phyloP scores from a whole-genome alignment of 331 rosid genomes.

The Ulmus americana region DNA sequence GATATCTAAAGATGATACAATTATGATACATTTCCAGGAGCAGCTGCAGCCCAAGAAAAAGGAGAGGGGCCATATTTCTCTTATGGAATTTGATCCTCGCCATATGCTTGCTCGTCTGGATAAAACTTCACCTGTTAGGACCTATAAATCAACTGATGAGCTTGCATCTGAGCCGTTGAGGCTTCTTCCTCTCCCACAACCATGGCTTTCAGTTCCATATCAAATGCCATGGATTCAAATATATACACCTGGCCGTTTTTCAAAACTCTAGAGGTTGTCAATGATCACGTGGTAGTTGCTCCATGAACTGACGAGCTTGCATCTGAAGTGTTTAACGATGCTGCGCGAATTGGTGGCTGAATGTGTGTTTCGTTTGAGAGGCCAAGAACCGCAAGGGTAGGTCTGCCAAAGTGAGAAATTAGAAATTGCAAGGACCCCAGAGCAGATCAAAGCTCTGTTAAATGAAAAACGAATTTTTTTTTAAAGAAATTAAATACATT shows the following conservation, averaged over 20 bases:
- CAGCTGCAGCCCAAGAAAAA: conserved; percentile 13
- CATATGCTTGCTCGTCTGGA: conserved; percentile 2
- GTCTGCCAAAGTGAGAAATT: conserved; percentile 32
- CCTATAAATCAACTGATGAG: conserved; percentile 18
- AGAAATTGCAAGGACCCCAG: conserved; percentile 9
- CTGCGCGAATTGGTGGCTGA: conserved; percentile 44
- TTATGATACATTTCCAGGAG: conserved; percentile 35
- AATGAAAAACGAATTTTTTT: background rate
- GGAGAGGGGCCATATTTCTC: conserved; percentile 6
- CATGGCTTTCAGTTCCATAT: background rate
- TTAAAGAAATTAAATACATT: conserved; percentile 7
- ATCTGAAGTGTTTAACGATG: conserved; percentile 45
- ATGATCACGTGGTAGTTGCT: conserved; percentile 47
- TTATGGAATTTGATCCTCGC: conserved; percentile 4
- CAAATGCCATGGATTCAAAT: conserved; percentile 13
- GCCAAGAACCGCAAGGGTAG: conserved; percentile 64
- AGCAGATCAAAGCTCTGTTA: background rate
- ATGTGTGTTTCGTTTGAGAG: conserved; percentile 47
- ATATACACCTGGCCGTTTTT: conserved; percentile 21
- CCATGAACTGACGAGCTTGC: conserved; percentile 61
- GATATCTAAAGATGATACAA: background rate
- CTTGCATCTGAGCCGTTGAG: conserved; percentile 1
- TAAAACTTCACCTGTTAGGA: conserved; percentile 14
- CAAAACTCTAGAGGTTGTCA: conserved; percentile 15
- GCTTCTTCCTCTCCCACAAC: background rate